Base-by-base conservation (phyloP, 2,329 filamentous ascomycete genomes). In the Trichophyton verrucosum region DNA sequence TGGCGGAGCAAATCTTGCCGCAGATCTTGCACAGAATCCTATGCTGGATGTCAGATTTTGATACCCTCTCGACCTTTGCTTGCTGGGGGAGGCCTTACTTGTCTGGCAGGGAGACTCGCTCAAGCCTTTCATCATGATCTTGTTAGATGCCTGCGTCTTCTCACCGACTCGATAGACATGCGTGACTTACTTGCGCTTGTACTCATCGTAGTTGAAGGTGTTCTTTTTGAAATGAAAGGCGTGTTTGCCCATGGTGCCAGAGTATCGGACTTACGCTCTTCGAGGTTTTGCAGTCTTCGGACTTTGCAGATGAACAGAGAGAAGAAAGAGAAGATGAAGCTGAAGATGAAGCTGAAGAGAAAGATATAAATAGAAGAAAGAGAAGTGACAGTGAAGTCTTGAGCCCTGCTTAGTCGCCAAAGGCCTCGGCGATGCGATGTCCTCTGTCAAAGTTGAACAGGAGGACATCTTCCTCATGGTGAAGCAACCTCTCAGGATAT, bases 21-120 rank as follows among this genome's bases (percentile, higher is more conserved):
- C 80, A 82, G 8, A 73, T 72, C 13, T 68, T 68, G 67, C 80
- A 82, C 59, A 75, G 75, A 64, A 80, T 71, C 62, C 77, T 80
- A 58, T 15, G 9, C 15, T 17, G 30, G 20, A 40, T 24, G 22
- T 57, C 38, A 57, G 55, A 11, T 8, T 13, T 13, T 24, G 46
- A 55, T 55, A 53, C 38, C 8, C 20, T n/a, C 9, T n/a, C 9
- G 13, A 30, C 5, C 2, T 17, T 4, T 7, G 9, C 8, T 24
- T 3, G 55, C 9, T 5, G 1, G 22, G 22, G 17, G 36, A 38
- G 20, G 38, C 36, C 42, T 47, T 49, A 59, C 57, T 59, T 59
- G 7, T 59, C 57, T 7, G 57, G 57, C 17, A 59, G 9, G 40
- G 9, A 7, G 27, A 49, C 44, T 36, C 57, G 36, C 3, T 59